Base-by-base conservation (phyloP, 257 asterid genomes). In the Buddleja alternifolia region DNA sequence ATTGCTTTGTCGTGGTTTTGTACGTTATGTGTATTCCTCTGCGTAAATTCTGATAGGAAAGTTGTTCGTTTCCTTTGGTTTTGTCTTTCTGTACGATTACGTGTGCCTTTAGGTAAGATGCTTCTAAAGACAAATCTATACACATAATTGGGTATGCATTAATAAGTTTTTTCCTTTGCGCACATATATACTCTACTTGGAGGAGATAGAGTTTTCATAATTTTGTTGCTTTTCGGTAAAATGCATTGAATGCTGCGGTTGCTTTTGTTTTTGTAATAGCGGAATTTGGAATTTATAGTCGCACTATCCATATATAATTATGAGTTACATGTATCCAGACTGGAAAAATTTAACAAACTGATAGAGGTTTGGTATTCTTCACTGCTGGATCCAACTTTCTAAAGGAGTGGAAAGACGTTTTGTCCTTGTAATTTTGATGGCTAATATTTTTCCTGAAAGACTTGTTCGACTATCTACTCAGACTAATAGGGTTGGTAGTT, bases 191-290 rank as follows among this genome's bases (percentile, higher is more conserved):
- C 19, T 6, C 54, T 32, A 41, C 2, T 1, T 17, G 25, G 29
- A 19, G 29, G 75, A 23, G 40, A 41, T 48, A 25, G 39, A 1
- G 7, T 58, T 57, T 63, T 57, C 19, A n/a, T 7, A 25, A 10
- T 4, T 21, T 55, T 42, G 52, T 23, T 40, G 51, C 16, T 9
- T 47, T 69, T 19, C n/a, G 4, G 25, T 9, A 42, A 11, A 62
- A 75, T 69, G 44, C n/a, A 51, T 58, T 29, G 41, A 69, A 24
- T 69, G 67, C 32, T 12, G 36, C 25, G 20, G 37, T 58, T 32
- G 23, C 40, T 36, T 62, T 17, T 44, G 12, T 15, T 51, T 37
- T 67, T 10, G 71, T 39, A 32, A 19, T 9, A 42, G 11, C 16
- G 40, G 54, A 4, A 25, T 60, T 17, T 10, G 20, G 21, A 21